Evolutionary conservation across 805 yeast genomes (phyloP), one percentile per base, ranked within the genome.

Genomic region (Yamadazyma takamatsuzukensis): DNA sequence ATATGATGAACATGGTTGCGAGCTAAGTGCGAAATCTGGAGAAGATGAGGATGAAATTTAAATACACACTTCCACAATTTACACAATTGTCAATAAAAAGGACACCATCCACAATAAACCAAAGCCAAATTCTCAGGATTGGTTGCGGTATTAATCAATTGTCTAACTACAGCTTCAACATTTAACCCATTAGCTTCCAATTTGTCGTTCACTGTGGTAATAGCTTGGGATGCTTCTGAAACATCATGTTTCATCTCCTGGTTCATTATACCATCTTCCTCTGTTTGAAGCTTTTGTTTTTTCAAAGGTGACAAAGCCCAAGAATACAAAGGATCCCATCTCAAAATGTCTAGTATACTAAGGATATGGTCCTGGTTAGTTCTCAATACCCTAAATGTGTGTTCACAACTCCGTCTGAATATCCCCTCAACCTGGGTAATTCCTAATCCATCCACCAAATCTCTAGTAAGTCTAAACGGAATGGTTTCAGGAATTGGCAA

Each of bases 321-420:
- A 1, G 86, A 74, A 49, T 90, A 89, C 34, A 93, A 68, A 0
- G 98, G 97, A 66, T 93, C 99, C 72, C 93, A 87, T 46, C 81
- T 70, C 41, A 93, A 59, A 4, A 90, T 95, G 47, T 89, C 90
- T 34, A 93, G 60, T 19, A 93, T 84, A 18, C 93, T 81, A 54
- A 80, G 58, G 18, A 94, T 85, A 43, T 79, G 80, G 18, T 78
- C 84, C 21, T 66, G 65, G 47, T 87, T 80, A 1, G 58, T 57
- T 34, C 94, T 62, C 27, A 93, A 58, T 2, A 83, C 85, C 15
- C 73, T 56, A 37, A 84, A 74, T 0, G 85, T 83, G 37, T 76
- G 75, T 48, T 85, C 95, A 45, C 94, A 80, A 23, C 82, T 75
- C 39, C 74, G 70, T 32, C 74, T 68, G 51, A 87, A 93, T 1